These are phyloP conservation scores for Euphrasia confusa DNA, from an alignment of 257 asterid species.

Conservation along the genomic window DNA sequence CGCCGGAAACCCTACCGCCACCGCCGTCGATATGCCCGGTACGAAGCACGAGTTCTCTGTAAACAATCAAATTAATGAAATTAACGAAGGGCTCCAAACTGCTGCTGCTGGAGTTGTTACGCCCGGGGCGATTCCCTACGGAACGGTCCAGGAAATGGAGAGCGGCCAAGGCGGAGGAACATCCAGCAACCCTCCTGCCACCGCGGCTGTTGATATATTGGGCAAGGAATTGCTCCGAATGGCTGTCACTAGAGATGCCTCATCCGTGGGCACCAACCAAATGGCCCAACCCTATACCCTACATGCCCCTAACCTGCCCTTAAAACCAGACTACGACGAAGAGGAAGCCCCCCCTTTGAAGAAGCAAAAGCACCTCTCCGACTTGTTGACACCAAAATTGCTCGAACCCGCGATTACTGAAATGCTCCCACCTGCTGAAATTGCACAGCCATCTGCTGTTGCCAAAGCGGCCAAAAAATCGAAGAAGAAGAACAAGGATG, in stretches of 20 bases:
- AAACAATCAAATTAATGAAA: no score
- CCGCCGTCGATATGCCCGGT: no score
- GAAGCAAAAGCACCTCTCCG: slow-evolving; percentile 43
- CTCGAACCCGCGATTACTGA: slow-evolving; percentile 35
- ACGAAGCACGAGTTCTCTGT: no score
- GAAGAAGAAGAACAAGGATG: slow-evolving; percentile 70
- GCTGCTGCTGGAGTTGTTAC: neutral
- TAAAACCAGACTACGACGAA: slow-evolving; percentile 33
- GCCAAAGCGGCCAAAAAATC: slow-evolving; percentile 47
- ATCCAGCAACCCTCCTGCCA: slow-evolving; percentile 4
- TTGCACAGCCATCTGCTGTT: slow-evolving; percentile 13
- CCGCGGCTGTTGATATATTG: slow-evolving; percentile 35
- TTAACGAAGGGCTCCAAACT: neutral
- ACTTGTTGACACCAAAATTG: slow-evolving; percentile 29
- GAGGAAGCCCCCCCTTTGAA: slow-evolving; percentile 57
- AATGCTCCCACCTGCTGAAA: slow-evolving; percentile 25
- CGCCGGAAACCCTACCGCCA: no score
- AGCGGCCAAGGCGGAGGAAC: neutral
- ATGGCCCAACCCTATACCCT: slow-evolving; percentile 28
- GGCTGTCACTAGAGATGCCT: slow-evolving; percentile 39
- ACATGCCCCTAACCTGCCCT: slow-evolving; percentile 23
- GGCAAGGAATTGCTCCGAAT: no score
- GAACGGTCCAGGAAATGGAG: neutral
- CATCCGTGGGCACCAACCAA: slow-evolving; percentile 38
- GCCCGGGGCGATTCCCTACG: neutral